Evolutionary conservation across 2,329 filamentous ascomycete species (phyloP), one percentile per base, ranked within the genome.

Genomic region (Shiraia sp.): DNA sequence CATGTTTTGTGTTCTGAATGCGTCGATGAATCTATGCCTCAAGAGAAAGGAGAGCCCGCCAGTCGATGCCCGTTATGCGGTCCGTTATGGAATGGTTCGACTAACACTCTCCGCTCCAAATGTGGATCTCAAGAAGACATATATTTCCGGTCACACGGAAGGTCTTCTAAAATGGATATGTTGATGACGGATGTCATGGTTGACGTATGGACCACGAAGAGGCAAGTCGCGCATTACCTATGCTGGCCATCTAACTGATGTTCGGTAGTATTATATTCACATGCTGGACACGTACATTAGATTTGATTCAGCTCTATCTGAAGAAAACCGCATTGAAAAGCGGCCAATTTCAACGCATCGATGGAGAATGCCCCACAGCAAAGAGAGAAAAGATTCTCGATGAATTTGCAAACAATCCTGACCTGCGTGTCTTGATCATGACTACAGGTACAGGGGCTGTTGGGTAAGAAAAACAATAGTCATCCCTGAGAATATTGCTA

Each of bases 401-500:
- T 0, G 47, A 63, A 0, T 79, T 79, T 32, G 55, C 59, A 0
- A 47, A 46, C 0, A 48, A 60, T 0, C 39, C 45, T 0, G 45
- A 57, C 0, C 40, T 61, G 0, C 62, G 55, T 0, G 69, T 79
- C 0, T 61, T 81, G 1, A 69, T 81, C 12, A 80, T 81, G 76
- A 80, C 75, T 0, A 75, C 72, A 0, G 77, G 77, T 0, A 78
- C 76, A 0, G 78, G 77, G 0, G 78, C 75, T 0, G 72, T 75
- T 22, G 77, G 77, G 76, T 76, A 53, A 35, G 65, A 43, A 5
- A 8, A 1, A 6, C 2, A 2, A 6, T 14, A n/a, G n/a, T n/a
- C 1, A 8, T 15, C 9, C 12, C 9, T 13, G 6, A 15, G 10
- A n/a, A 1, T 8, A 13, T 25, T 31, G 9, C 6, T 40, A 36